Conservation (phyloP, 139 green algal species). For the Micromonas commoda region DNA sequence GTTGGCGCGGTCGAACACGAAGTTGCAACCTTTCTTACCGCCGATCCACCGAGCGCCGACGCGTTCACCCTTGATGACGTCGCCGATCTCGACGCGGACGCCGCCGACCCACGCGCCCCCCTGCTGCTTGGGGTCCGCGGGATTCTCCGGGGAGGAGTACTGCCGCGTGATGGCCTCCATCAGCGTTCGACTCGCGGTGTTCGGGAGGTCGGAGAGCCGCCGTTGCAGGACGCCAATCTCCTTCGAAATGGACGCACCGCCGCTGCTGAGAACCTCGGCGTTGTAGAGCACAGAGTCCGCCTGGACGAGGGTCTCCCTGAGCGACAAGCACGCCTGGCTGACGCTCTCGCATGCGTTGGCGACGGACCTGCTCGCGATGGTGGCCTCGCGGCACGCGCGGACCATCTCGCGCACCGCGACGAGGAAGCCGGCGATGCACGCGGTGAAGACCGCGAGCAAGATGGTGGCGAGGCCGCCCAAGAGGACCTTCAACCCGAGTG, state of each 20-base stretch:
- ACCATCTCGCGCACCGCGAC: slow-evolving; percentile 5
- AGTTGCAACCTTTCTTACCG: background rate
- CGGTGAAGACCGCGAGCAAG: background rate
- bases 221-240: slow-evolving; percentile 11
- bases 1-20: background rate
- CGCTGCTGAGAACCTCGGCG: background rate
- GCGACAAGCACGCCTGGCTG: background rate
- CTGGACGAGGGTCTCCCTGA: background rate
- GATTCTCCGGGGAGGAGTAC: background rate
- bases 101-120: background rate
- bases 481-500: no score
- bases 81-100: background rate
- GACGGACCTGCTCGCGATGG: background rate
- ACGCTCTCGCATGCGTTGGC: background rate
- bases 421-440: background rate
- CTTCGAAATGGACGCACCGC: background rate
- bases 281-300: background rate
- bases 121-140: background rate
- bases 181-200: slow-evolving; percentile 2
- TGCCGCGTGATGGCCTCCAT: background rate
- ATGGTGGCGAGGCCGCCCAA: background rate
- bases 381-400: background rate
- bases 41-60: background rate
- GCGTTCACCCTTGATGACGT: background rate
- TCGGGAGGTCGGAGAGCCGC: slow-evolving; percentile 11